A percentile compares a stretch with the other conserved stretches of the same genome.
phyloP scores from a whole-genome alignment of 2,329 filamentous ascomycete species.

The Fusarium cicatricum region DNA sequence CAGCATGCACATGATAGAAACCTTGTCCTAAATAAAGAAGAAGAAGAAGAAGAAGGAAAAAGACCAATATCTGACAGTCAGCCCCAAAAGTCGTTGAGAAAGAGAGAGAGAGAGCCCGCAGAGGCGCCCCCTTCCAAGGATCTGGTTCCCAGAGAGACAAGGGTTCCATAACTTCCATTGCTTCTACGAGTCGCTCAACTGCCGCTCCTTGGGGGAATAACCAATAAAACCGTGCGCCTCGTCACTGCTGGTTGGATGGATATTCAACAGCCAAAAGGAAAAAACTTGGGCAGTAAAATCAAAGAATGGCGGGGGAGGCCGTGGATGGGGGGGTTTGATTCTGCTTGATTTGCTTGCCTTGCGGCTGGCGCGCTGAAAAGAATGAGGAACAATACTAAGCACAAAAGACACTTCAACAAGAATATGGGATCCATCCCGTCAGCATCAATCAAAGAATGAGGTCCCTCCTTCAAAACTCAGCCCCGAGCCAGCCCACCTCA shows the following conservation, averaged over 20 bases:
- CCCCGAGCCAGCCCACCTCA: conserved; percentile 1
- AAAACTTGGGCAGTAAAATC: not conserved
- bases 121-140: too few relatives aligned
- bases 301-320: not conserved
- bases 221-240: conserved; percentile 1
- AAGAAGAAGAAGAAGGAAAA: not conserved
- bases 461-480: too few relatives aligned
- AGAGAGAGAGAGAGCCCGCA: not conserved
- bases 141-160: not conserved
- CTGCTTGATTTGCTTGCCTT: too few relatives aligned
- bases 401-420: not conserved
- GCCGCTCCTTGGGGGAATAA: not conserved
- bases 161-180: not conserved
- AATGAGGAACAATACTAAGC: not conserved
- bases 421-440: too few relatives aligned
- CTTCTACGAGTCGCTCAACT: not conserved
- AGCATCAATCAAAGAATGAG: too few relatives aligned
- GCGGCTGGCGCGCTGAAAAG: not conserved
- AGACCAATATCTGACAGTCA: not conserved
- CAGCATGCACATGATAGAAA: too few relatives aligned
- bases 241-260: not conserved
- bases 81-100: not conserved
- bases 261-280: conserved; percentile 7
- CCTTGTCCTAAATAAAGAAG: too few relatives aligned
- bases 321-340: not conserved